A percentile compares a stretch with the other conserved stretches of the same genome.
phyloP scores from a whole-genome alignment of 805 yeast species.

The Metschnikowia peoriensis region DNA sequence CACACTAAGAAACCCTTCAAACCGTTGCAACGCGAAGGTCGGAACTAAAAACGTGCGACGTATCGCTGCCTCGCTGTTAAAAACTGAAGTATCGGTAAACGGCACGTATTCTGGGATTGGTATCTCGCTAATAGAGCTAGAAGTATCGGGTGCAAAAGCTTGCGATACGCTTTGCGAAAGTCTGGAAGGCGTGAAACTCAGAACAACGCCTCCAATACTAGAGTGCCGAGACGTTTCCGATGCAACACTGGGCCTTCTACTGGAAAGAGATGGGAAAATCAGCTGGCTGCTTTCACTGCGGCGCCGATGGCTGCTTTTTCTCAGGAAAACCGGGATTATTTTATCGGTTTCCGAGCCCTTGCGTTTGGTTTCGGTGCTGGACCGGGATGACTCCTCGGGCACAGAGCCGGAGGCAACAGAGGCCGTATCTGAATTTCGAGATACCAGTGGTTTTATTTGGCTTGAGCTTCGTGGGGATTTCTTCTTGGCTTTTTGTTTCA shows the following conservation, averaged over 20 bases:
- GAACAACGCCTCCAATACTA: not conserved
- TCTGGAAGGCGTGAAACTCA: constrained; percentile 31
- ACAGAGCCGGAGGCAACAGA: not conserved
- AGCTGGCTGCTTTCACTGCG: constrained; percentile 2
- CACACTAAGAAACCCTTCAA: constrained; percentile 30
- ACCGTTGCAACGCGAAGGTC: constrained; percentile 29
- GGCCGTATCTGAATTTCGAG: not conserved
- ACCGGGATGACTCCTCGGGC: not conserved
- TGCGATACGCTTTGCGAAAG: constrained; percentile 28
- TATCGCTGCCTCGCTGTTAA: constrained; percentile 28
- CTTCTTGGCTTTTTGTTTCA: constrained; percentile 17
- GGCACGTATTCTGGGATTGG: constrained; percentile 8
- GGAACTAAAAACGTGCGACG: constrained; percentile 25
- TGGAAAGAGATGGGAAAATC: not conserved
- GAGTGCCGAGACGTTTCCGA: constrained; percentile 3
- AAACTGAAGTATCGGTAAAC: constrained; percentile 11
- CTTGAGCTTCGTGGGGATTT: constrained; percentile 4
- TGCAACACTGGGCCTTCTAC: constrained; percentile 5
- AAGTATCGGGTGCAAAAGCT: not conserved
- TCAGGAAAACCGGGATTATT: not conserved
- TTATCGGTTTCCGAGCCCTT: not conserved
- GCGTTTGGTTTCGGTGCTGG: not conserved
- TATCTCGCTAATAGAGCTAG: not conserved
- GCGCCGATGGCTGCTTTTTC: not conserved
- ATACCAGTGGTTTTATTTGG: not conserved